Evolutionary conservation across 371 early-diverging fungal species (phyloP).

Genomic region (Mucor sp.): DNA sequence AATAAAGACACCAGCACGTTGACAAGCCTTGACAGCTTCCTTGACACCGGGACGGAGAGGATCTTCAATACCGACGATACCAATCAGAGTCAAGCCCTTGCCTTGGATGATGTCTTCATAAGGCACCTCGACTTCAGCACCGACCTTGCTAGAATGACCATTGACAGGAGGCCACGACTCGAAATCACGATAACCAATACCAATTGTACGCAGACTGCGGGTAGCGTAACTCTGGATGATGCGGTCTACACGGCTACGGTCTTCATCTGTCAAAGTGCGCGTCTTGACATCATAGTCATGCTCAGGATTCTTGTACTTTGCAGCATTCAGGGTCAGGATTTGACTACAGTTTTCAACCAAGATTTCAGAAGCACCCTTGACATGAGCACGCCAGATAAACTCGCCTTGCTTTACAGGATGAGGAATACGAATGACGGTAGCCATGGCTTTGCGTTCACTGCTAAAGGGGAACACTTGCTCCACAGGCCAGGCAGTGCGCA

Average conservation of each 20-base stretch:
- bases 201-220: conserved; percentile 68
- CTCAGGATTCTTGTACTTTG: conserved; percentile 20
- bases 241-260: conserved; percentile 47
- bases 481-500: conserved; percentile 51
- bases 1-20: conserved; percentile 74
- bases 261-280: conserved; percentile 48
- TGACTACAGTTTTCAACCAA: conserved; percentile 53
- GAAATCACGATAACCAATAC: conserved; percentile 71
- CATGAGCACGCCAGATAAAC: conserved; percentile 62
- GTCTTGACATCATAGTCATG: conserved; percentile 51
- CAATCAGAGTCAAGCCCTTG: conserved; percentile 51
- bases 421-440: conserved; percentile 67
- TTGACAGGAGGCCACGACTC: conserved; percentile 57
- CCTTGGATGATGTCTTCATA: conserved; percentile 47
- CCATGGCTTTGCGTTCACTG: conserved; percentile 88
- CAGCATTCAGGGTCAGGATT: conserved; percentile 36
- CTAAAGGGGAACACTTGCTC: conserved; percentile 81
- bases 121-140: conserved; percentile 44
- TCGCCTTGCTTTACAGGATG: conserved; percentile 26
- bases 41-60: conserved; percentile 68
- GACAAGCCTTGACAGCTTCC: conserved; percentile 64
- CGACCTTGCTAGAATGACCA: conserved; percentile 13
- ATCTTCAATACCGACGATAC: conserved; percentile 73
- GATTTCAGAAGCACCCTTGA: conserved; percentile 92
- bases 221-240: conserved; percentile 65